phyloP scores from a whole-genome alignment of 176 grass and related monocot genomes.

The Carex kokanica region DNA sequence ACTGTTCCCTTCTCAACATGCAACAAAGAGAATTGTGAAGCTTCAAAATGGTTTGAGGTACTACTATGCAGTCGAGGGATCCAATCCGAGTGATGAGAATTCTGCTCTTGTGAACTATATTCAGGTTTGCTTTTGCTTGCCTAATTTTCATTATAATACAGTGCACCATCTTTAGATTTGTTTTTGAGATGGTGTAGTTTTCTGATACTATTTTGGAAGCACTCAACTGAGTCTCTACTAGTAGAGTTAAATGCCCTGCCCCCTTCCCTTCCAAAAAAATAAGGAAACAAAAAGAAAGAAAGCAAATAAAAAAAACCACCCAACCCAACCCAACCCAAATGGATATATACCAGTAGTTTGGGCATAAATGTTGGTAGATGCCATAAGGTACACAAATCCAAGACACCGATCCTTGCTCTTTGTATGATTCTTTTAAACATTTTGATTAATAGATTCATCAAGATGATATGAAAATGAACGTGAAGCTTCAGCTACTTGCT shows the following conservation, averaged over 20 bases:
- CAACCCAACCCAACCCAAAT: not conserved
- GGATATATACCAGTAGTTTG: not conserved
- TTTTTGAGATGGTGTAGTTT: not conserved
- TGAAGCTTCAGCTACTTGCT: slow-evolving; percentile 75
- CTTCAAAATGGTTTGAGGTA: slow-evolving; percentile 70
- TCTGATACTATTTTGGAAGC: not conserved
- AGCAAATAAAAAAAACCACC: not conserved
- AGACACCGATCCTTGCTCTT: not conserved
- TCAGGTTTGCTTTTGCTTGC: slow-evolving; percentile 45
- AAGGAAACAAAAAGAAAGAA: not conserved
- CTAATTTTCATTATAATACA: not conserved
- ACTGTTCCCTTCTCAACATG: slow-evolving; percentile 75
- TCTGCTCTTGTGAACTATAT: slow-evolving; percentile 86
- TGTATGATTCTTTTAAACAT: not conserved
- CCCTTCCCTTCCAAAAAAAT: not conserved
- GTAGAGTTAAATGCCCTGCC: not conserved
- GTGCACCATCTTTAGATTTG: not conserved
- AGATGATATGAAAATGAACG: slow-evolving; percentile 84
- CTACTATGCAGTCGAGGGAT: slow-evolving; percentile 57
- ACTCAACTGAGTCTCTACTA: not conserved
- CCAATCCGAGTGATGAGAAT: slow-evolving; percentile 80
- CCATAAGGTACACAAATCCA: not conserved
- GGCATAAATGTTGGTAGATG: not conserved
- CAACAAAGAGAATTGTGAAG: slow-evolving; percentile 80
- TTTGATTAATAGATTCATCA: slow-evolving; percentile 66